These are phyloP conservation scores for Paraphysoderma sedebokerense DNA, from an alignment of 371 early-diverging fungal genomes.

Conservation along the genomic window DNA sequence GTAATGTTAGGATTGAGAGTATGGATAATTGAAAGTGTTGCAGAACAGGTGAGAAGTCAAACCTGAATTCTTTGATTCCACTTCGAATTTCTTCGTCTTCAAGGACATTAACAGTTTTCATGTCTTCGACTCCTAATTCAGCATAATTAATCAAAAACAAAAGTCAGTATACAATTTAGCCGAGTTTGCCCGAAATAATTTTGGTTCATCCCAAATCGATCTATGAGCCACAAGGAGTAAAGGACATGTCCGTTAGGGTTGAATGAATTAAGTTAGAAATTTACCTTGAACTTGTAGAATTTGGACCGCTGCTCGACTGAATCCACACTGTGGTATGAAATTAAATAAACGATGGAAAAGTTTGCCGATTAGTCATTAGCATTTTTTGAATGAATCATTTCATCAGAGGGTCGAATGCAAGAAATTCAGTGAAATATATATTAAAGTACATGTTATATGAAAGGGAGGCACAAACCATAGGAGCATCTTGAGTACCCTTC, in stretches of 20 bases:
- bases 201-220: too few relatives aligned
- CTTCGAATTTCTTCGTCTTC: slow-evolving; percentile 75
- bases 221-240: too few relatives aligned
- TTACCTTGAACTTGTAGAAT: slow-evolving; percentile 65
- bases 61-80: slow-evolving; percentile 86
- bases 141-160: neutral
- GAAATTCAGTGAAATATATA: neutral
- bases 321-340: slow-evolving; percentile 55
- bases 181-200: too few relatives aligned
- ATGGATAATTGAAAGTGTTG: too few relatives aligned
- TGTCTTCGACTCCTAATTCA: slow-evolving; percentile 43
- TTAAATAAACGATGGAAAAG: neutral
- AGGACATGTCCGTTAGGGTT: too few relatives aligned
- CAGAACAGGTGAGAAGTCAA: too few relatives aligned
- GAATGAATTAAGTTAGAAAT: too few relatives aligned
- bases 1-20: too few relatives aligned
- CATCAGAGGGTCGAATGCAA: too few relatives aligned
- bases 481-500: slow-evolving; percentile 86
- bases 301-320: slow-evolving; percentile 78
- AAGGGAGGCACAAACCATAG: slow-evolving; percentile 31
- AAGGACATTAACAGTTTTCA: slow-evolving; percentile 68
- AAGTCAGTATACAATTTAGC: too few relatives aligned
- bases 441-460: neutral
- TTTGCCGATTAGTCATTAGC: neutral
- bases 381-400: too few relatives aligned